Evolutionary conservation across 208 protist genomes (phyloP), one percentile per base, ranked within the genome.

Genomic region (Endotrypanum monterogeii): DNA sequence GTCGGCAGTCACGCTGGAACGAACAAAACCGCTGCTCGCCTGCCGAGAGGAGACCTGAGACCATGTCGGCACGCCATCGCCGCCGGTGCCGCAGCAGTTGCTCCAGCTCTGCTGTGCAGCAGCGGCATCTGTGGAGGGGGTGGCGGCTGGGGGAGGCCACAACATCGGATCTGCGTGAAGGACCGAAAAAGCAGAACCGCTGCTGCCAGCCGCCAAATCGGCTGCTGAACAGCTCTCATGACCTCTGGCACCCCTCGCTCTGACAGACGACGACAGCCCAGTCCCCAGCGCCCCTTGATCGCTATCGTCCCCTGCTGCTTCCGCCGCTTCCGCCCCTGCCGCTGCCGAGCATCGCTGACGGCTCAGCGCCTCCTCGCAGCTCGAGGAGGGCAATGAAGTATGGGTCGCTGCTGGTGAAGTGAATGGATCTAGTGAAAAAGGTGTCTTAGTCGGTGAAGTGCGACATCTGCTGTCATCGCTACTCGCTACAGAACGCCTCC

Each of bases 11-110:
- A 3, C 18, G 66, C 50, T 9, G 11, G 44, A 32, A 25, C n/a
- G 48, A 28, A 70, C 8, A 23, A 2, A 28, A 16, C 46, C 28
- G 5, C 0, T 30, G 8, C 32, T 58, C 18, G 66, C 9, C 6
- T 57, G 50, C 28, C 66, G 48, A 39, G 66, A 50, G 1, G 5
- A 3, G 18, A 4, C 23, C 16, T 44, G 55, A 7, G 25, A 44
- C 66, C 66, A 70, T 28, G 11, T n/a, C 39, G 62, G 62, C 41
- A 52, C 25, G 41, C 41, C 41, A 67, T 52, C 62, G 39, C 37
- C 32, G 5, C 12, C 39, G 9, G n/a, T 14, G 20, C 11, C 3
- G 41, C 25, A 32, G 44, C 25, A 2, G 61, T n/a, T 54, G 44
- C 23, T 67, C n/a, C 44, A 23, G 61, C 61, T 67, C n/a, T 51